Evolutionary conservation across 2,329 filamentous ascomycete genomes (phyloP), one percentile per base, ranked within the genome.

Genomic region (Calonectria pseudoturangicola): DNA sequence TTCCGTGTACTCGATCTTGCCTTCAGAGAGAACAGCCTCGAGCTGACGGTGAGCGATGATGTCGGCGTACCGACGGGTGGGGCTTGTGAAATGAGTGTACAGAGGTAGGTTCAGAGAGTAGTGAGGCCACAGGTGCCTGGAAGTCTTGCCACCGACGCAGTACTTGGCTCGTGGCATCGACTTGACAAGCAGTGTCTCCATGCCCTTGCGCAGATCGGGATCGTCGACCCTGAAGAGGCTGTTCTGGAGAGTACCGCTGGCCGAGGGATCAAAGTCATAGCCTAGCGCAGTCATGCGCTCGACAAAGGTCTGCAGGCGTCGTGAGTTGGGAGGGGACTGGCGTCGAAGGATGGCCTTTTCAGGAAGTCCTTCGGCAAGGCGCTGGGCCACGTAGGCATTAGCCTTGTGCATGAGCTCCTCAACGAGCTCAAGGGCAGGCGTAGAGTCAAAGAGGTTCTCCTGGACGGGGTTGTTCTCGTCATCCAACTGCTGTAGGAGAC

Each of bases 401-500:
- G 95, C 94, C 88, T 97, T 98, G 88, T 98, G 94, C 86, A 95
- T 93, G 66, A 99, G 88, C 87, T 99, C 97, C 84, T 99, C 97
- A 54, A 98, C 95, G 75, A 98, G 91, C 86, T 98, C 96, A 75
- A 97, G 95, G 3, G 96, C 95, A 12, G 93, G 89, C 15, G 95
- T 95, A 36, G 95, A 96, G 83, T 98, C 93, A 81, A 98, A 99
- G 76, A 99, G 94, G 86, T 98, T 99, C 83, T 95, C 92, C 86
- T 98, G 95, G 48, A 98, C 96, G 2, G 96, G 97, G 66, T 98
- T 95, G 84, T 98, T 98, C 88, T 99, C 97, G 79, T 99, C 97
- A 79, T 99, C 97, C 48, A 98, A 90, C 85, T 98, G 96, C 85
- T 98, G 95, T 74, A 98, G 88, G 58, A 99, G 90, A 70, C 97